A percentile compares a stretch with the other conserved stretches of the same genome.
Evolutionary conservation across 169 alveolate species (phyloP).

Genomic region (Toxoplasma gondii): DNA sequence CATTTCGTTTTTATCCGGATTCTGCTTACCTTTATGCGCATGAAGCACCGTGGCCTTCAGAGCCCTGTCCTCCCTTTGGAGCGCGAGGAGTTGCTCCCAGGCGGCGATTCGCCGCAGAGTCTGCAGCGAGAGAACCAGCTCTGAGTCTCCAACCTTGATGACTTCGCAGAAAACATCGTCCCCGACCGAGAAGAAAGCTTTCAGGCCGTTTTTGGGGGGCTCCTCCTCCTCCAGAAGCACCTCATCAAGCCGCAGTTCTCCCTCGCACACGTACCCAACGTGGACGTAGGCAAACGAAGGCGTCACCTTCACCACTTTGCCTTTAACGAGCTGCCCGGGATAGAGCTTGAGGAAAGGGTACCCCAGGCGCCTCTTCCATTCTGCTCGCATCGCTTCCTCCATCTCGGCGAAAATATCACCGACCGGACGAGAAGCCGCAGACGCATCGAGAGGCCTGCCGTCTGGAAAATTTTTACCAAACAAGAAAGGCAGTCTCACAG

Average conservation of each 20-base stretch:
- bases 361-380: conserved; percentile 8
- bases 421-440: not conserved
- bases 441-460: too few relatives aligned
- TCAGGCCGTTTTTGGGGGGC: not conserved
- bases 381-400: conserved; percentile 30
- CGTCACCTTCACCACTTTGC: conserved; percentile 33
- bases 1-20: too few relatives aligned
- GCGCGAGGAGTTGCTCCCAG: conserved; percentile 37
- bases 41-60: conserved; percentile 13
- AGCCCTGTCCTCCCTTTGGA: conserved; percentile 18
- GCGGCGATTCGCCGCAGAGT: conserved; percentile 27
- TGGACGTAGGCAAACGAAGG: conserved; percentile 9
- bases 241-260: conserved; percentile 5
- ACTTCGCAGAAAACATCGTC: conserved; percentile 32
- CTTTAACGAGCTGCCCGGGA: conserved; percentile 55
- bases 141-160: not conserved
- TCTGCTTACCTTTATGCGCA: not conserved
- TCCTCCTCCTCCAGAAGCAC: conserved; percentile 32
- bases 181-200: not conserved
- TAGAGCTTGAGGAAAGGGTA: not conserved
- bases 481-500: too few relatives aligned
- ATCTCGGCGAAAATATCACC: not conserved
- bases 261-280: conserved; percentile 22
- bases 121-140: conserved; percentile 35
- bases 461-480: too few relatives aligned